These are phyloP conservation scores for Hypoxylon sp. DNA, from an alignment of 2,329 filamentous ascomycete species.

Conservation along the genomic window DNA sequence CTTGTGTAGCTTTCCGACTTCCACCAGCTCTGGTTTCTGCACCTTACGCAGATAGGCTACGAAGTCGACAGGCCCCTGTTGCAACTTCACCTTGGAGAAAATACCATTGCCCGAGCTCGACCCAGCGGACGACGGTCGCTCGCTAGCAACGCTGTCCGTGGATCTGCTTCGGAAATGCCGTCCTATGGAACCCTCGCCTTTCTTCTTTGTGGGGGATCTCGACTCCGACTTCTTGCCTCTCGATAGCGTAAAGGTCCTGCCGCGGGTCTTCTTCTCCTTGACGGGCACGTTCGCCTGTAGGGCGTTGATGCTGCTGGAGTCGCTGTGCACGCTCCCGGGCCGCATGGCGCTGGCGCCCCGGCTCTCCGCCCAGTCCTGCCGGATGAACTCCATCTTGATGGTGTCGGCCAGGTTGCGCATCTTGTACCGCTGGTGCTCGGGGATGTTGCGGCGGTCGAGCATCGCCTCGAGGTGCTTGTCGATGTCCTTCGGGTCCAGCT, in stretches of 20 bases:
- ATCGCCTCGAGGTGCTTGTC: slow-evolving; percentile 72
- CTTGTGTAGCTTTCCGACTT: slow-evolving; percentile 97
- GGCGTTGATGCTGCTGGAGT: slow-evolving; percentile 58
- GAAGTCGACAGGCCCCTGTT: slow-evolving; percentile 84
- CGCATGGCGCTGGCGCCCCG: slow-evolving; percentile 64
- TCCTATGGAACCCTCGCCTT: slow-evolving; percentile 73
- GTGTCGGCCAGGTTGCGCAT: slow-evolving; percentile 91
- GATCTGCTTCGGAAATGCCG: slow-evolving; percentile 81
- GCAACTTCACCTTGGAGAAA: slow-evolving; percentile 78
- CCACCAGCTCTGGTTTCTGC: slow-evolving; percentile 84
- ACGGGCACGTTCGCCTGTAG: slow-evolving; percentile 56
- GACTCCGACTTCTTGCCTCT: slow-evolving; percentile 73
- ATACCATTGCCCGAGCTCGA: slow-evolving; percentile 70
- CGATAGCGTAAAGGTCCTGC: slow-evolving; percentile 83
- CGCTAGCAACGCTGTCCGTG: slow-evolving; percentile 75
- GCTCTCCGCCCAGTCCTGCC: slow-evolving; percentile 85
- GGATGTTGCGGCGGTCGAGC: slow-evolving; percentile 91
- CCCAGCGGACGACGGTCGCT: slow-evolving; percentile 69
- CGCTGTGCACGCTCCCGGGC: slow-evolving; percentile 63
- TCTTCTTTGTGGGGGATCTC: slow-evolving; percentile 81
- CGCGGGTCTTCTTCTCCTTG: slow-evolving; percentile 73
- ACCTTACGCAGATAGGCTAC: slow-evolving; percentile 87
- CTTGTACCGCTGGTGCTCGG: slow-evolving; percentile 92
- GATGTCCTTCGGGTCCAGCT: slow-evolving; percentile 69
- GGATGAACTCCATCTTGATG: slow-evolving; percentile 96